phyloP scores from a whole-genome alignment of 1,284 basidiomycete genomes.

The Pulchroboletus neoregius region DNA sequence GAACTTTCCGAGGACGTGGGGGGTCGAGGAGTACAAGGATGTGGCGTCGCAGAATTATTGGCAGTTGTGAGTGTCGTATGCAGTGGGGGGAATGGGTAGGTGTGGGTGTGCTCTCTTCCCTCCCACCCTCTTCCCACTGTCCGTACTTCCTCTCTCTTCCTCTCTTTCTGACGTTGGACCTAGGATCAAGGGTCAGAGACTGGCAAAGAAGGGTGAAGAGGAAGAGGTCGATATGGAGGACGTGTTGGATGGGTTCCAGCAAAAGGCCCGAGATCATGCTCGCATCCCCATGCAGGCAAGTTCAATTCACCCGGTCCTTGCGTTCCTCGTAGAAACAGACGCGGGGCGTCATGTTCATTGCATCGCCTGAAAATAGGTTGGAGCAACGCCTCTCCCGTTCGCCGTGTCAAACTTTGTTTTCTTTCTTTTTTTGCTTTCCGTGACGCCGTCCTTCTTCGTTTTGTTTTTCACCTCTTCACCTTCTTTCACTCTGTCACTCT shows the following conservation, averaged over 20 bases:
- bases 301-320: background rate
- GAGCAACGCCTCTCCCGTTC: too few species aligned
- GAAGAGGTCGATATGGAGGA: slow-evolving; percentile 59
- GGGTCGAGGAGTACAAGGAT: slow-evolving; percentile 71
- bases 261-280: slow-evolving; percentile 68
- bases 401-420: background rate
- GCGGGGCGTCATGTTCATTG: too few species aligned
- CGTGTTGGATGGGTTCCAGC: slow-evolving; percentile 51
- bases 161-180: background rate
- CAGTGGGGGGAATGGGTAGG: too few species aligned
- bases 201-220: slow-evolving; percentile 34
- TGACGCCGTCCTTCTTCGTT: too few species aligned
- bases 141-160: background rate
- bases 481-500: too few species aligned
- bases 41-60: slow-evolving; percentile 54
- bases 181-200: slow-evolving; percentile 41
- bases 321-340: background rate
- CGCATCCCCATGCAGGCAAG: slow-evolving; percentile 62
- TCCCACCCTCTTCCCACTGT: too few species aligned
- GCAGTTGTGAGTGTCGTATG: slow-evolving; percentile 32
- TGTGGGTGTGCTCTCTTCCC: background rate
- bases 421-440: background rate
- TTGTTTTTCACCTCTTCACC: too few species aligned
- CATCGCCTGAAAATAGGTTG: too few species aligned
- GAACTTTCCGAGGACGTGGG: slow-evolving; percentile 66